Evolutionary conservation across 192 early-diverging fungal species (phyloP).

Genomic region (Linnemannia hyalina): DNA sequence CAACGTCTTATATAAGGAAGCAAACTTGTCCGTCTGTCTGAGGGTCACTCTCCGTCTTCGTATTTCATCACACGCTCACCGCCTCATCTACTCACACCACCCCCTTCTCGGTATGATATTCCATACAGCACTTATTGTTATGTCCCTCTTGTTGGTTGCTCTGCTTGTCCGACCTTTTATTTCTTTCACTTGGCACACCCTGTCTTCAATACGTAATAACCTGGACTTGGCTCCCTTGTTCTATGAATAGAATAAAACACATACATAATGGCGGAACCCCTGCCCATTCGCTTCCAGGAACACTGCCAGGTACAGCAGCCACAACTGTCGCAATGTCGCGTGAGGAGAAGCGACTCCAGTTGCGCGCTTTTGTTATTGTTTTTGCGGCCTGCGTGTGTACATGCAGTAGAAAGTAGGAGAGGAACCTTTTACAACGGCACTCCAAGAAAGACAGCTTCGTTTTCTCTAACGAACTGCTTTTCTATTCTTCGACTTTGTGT

Average conservation of each 20-base stretch:
- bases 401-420: background rate
- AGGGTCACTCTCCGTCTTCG: background rate
- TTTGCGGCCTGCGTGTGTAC: background rate
- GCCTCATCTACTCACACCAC: background rate
- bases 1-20: background rate
- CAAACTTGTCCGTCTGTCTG: background rate
- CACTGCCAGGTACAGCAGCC: slow-evolving; percentile 87
- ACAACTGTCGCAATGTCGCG: background rate
- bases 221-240: background rate
- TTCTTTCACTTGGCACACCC: background rate
- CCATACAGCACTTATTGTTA: background rate
- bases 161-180: background rate
- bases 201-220: background rate
- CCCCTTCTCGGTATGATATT: background rate
- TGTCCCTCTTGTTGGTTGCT: background rate
- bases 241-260: slow-evolving; percentile 10
- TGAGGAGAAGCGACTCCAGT: background rate
- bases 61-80: background rate
- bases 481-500: slow-evolving; percentile 4
- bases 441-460: background rate
- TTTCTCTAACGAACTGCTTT: background rate
- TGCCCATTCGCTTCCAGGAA: slow-evolving; percentile 97
- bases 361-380: background rate
- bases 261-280: slow-evolving; percentile 75
- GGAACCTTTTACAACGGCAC: background rate